These are phyloP conservation scores for Coelastrella sp. DNA, from an alignment of 139 green algal species.

Conservation along the genomic window DNA sequence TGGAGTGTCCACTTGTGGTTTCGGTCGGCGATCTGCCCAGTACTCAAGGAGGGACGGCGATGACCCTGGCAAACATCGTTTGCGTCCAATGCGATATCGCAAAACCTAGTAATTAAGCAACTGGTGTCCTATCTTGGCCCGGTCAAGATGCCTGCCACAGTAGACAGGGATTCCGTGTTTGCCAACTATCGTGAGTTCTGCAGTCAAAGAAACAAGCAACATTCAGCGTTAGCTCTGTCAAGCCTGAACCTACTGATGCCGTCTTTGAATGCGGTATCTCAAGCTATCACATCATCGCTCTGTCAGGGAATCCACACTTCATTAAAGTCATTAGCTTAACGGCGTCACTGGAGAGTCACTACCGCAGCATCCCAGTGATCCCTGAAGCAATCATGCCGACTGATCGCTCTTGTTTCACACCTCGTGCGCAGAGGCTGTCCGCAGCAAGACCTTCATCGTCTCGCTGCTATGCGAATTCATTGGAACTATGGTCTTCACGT, in stretches of 20 bases:
- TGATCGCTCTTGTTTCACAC: too few species aligned
- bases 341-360: too few species aligned
- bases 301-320: too few species aligned
- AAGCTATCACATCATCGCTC: too few species aligned
- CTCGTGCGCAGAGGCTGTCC: conserved; percentile 5
- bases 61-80: background rate
- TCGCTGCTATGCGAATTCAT: conserved; percentile 40
- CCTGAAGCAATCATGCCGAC: too few species aligned
- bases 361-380: too few species aligned
- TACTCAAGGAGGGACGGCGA: too few species aligned
- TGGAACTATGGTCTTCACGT: conserved; percentile 37
- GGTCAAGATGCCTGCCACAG: background rate
- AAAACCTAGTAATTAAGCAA: background rate
- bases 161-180: background rate
- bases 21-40: too few species aligned
- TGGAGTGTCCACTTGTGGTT: background rate
- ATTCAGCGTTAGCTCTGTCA: too few species aligned
- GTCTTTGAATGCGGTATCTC: too few species aligned
- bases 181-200: conserved; percentile 2
- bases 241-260: too few species aligned
- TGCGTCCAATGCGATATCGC: background rate
- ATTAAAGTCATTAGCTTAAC: too few species aligned
- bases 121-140: background rate
- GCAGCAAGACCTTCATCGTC: conserved; percentile 42
- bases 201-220: background rate